Conservation (phyloP, 1,284 basidiomycete species). For the Chalciporus sp. region DNA sequence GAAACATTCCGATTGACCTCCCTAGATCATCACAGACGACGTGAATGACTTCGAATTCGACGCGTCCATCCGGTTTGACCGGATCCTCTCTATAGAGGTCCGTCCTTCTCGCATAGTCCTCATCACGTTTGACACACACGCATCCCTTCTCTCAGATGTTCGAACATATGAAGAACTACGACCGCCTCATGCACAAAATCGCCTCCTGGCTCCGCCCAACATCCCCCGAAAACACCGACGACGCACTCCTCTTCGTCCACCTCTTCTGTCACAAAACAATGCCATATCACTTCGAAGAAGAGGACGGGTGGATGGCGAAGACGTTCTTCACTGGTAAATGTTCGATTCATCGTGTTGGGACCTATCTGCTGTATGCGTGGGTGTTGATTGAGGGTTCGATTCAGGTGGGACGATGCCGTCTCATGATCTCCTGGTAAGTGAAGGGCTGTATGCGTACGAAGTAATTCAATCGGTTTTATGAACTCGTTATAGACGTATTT, state of each 20-base stretch:
- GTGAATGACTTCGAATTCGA: constrained; percentile 70
- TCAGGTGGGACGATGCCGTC: constrained; percentile 67
- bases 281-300: constrained; percentile 76
- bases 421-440: constrained; percentile 63
- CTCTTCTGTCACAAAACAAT: constrained; percentile 73
- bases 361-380: constrained; percentile 16
- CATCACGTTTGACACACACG: background rate
- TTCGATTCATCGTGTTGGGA: background rate
- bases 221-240: constrained; percentile 28
- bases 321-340: constrained; percentile 70
- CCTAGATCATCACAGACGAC: constrained; percentile 70
- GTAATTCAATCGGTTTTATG: background rate
- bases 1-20: background rate
- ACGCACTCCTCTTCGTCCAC: constrained; percentile 70
- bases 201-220: constrained; percentile 67
- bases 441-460: too few relatives aligned
- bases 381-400: background rate
- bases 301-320: constrained; percentile 78
- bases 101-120: background rate
- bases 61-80: constrained; percentile 47
- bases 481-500: constrained; percentile 56
- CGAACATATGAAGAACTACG: constrained; percentile 84
- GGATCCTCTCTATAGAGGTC: constrained; percentile 75
- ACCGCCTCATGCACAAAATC: constrained; percentile 65
- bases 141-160: constrained; percentile 58